Evolutionary conservation across 805 yeast genomes (phyloP).

Genomic region (Kockiozyma suomiensis): DNA sequence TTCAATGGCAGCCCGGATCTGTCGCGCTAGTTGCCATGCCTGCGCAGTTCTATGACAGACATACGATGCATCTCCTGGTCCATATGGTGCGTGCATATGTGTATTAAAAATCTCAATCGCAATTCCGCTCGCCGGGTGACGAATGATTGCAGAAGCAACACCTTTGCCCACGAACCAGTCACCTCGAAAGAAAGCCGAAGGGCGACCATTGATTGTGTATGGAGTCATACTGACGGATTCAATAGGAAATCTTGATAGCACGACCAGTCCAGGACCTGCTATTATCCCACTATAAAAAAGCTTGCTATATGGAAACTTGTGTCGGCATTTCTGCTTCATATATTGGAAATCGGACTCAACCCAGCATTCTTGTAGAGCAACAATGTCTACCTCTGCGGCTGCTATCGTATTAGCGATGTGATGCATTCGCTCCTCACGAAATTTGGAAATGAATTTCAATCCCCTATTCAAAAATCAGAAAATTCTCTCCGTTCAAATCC

Average conservation of each 20-base stretch:
- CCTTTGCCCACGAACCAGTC: conserved; percentile 98
- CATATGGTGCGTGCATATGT: conserved; percentile 96
- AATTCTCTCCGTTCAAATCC: background rate
- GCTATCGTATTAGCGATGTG: conserved; percentile 75
- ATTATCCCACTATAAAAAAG: conserved; percentile 74
- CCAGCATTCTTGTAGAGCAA: conserved; percentile 97
- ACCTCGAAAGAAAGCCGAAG: conserved; percentile 90
- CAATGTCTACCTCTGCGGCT: conserved; percentile 64
- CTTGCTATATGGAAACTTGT: conserved; percentile 63
- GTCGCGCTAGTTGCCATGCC: conserved; percentile 89
- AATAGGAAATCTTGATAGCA: conserved; percentile 82
- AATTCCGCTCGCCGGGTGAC: conserved; percentile 49
- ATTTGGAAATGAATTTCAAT: conserved; percentile 76
- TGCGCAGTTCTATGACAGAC: conserved; percentile 89
- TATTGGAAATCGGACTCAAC: conserved; percentile 78
- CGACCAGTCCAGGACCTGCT: conserved; percentile 90
- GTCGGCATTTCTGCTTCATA: conserved; percentile 51
- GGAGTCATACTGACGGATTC: conserved; percentile 74
- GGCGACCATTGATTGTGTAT: conserved; percentile 91
- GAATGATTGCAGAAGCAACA: conserved; percentile 70
- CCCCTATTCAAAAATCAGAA: conserved; percentile 61
- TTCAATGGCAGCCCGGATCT: conserved; percentile 60
- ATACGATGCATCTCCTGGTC: conserved; percentile 87
- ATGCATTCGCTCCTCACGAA: conserved; percentile 60
- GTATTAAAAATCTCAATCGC: conserved; percentile 79